Evolutionary conservation across 768 basidiomycete species (phyloP), one percentile per base, ranked within the genome.

Genomic region (Macrocybe gigantea): DNA sequence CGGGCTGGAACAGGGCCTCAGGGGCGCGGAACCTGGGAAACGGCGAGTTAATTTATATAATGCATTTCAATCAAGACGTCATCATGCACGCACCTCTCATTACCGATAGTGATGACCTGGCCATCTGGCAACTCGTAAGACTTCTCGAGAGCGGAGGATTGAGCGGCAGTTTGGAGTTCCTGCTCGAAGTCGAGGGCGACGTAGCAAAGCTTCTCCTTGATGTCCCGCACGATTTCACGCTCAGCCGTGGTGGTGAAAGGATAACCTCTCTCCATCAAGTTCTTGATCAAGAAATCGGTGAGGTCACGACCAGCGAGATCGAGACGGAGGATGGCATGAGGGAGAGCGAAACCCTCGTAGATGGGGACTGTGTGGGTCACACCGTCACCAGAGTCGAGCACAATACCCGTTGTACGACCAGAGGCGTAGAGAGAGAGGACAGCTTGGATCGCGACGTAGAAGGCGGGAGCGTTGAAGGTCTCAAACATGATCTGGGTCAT

Each of bases 401-500:
- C 93, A 69, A 96, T 85, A 77, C 86, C 86, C 37, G 93, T 95
- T 33, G 93, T 95, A 66, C 93, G 87, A 69, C 93, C 93, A 22
- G 93, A 94, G 34, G 93, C 93, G 69, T 94, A 94, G 37, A 93
- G 75, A 41, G 88, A 91, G 35, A 94, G 78, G 47, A 93, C 89
- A 64, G 89, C 90, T 72, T 94, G 91, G 68, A 93, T 91, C 46
- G 85, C 78, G 56, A 92, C 88, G 75, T 92, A 92, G 78, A 93
- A 90, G 8, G 91, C 90, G 49, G 90, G 91, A 10, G 83, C 85
- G 66, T 92, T 93, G 80, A 93, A 93, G 9, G 90, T 93, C 74
- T 93, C 90, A 68, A 93, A 93, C 89, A 93, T 92, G 80, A 91
- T 92, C 68, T 93, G 89, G 54, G 89, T 92, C 85, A 88, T 91